Evolutionary conservation across 352 stramenopile genomes (phyloP), one percentile per base, ranked within the genome.

Genomic region (Globisporangium sylvaticum): DNA sequence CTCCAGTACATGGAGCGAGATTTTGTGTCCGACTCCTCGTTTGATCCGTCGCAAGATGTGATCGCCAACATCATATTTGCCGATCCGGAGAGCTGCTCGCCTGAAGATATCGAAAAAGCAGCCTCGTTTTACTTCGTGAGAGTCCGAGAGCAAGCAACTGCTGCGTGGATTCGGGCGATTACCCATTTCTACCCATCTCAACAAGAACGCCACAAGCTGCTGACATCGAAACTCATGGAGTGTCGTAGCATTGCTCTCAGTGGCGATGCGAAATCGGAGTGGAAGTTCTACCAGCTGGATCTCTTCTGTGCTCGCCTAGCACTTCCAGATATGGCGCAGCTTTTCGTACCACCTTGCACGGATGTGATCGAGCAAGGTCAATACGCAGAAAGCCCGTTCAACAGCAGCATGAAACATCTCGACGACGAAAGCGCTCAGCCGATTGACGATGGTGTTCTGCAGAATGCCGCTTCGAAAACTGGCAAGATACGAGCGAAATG

Each of bases 181-280:
- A 65, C 81, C 9, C 84, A 94, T 56, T 96, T 96, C 31, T 94
- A 94, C 61, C 70, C 75, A 10, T 74, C 61, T 7, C 88, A 96
- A 31, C 77, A 73, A 22, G 80, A 85, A 44, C 76, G 84, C 0
- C 74, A 93, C 60, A 64, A 81, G 15, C 69, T 94, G 52, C 56
- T 96, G 53, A 54, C 75, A 34, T 67, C 75, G 20, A 85, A 83
- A 50, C 58, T 96, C 8, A 58, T 71, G 27, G 77, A 89, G n/a
- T 93, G 84, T 25, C 52, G 88, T 42, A 79, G 77, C 32, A 62
- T 87, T 12, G 32, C 65, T 0, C 62, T 67, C 24, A 68, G 42
- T 53, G 70, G 37, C n/a, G 71, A 84, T 29, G 57, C 73, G 58
- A 78, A 77, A 14, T 58, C 69, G 27, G 37, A 71, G 31, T 92